Base-by-base conservation (phyloP, 2,329 filamentous ascomycete genomes). In the Scedosporium dehoogii region DNA sequence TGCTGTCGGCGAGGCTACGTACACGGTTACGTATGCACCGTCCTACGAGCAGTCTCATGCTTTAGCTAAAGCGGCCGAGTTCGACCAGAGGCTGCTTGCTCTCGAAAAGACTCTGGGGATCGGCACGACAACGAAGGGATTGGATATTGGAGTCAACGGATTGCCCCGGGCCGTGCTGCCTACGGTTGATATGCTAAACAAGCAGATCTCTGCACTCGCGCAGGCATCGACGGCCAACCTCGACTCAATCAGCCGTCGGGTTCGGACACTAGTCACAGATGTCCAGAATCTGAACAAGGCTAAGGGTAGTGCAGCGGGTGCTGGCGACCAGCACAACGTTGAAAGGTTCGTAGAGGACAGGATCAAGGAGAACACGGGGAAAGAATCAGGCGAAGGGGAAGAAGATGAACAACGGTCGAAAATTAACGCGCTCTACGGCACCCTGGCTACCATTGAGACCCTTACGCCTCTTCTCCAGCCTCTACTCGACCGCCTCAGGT, bases 381-480 rank as follows among this genome's bases (percentile, higher is more conserved):
- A 84, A 69, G 76, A 77, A 46, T 79, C 85, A 1, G 80, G 87
- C 65, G 86, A 88, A 62, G 81, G 83, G 29, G 75, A 87, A 18
- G 64, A 65, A 16, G 77, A 81, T 7, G 91, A 96, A 68, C 89
- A 96, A 68, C 82, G 86, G 48, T 82, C 90, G 61, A 96, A 96
- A 73, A 89, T 99, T 72, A 94, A 96, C 67, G 90, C 92, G 1
- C 83, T 99, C 4, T 97, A 97, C 74, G 89, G 90, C 1, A 90
- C 91, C 3, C 78, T 99, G 16, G 88, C 92, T 1, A 94, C 91
- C 0, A 94, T 99, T 63, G 92, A 96, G 74, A 89, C 83, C 63
- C 80, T 99, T 6, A 83, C 91, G 5, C 94, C 94, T 1, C 81
- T 96, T 18, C 81, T 99, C 3, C 93, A 94, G 1, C 85, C 91